These are phyloP conservation scores for Sporopachydermia cereana DNA, from an alignment of 1,139 yeast genomes.

Conservation along the genomic window DNA sequence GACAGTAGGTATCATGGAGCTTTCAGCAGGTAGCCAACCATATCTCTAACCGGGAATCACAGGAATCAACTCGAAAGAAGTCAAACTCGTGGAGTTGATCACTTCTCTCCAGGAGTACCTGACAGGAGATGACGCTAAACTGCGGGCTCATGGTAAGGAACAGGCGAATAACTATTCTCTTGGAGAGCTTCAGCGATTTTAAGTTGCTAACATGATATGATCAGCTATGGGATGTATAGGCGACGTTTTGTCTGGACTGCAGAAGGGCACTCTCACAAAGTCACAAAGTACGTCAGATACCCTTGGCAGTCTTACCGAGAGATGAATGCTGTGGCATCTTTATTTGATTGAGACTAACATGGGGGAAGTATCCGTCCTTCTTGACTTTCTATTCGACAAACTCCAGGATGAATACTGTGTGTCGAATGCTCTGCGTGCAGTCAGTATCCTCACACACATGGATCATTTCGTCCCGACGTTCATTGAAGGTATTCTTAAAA, in stretches of 20 bases:
- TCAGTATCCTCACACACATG: conserved; percentile 41
- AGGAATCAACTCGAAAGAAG: background rate
- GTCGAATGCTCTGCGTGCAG: conserved; percentile 41
- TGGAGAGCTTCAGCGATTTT: too few species aligned
- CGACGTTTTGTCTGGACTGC: background rate
- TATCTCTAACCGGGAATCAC: background rate
- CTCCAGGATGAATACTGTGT: conserved; percentile 52
- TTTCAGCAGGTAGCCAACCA: background rate
- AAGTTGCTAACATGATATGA: background rate
- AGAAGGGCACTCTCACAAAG: background rate
- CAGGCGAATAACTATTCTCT: too few species aligned
- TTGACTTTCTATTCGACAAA: conserved; percentile 53
- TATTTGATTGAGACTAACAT: background rate
- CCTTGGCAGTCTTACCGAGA: too few species aligned
- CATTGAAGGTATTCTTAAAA: conserved; percentile 10
- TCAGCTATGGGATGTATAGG: background rate
- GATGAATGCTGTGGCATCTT: too few species aligned
- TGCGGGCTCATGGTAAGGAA: background rate
- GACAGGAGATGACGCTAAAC: background rate
- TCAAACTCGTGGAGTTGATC: background rate
- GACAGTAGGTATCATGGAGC: background rate
- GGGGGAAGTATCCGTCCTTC: conserved; percentile 34
- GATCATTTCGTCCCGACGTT: conserved; percentile 28
- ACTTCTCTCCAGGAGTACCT: background rate
- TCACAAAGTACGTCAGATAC: background rate